These are phyloP conservation scores for Fusarium zealandicum DNA, from an alignment of 2,329 filamentous ascomycete genomes.

Conservation along the genomic window DNA sequence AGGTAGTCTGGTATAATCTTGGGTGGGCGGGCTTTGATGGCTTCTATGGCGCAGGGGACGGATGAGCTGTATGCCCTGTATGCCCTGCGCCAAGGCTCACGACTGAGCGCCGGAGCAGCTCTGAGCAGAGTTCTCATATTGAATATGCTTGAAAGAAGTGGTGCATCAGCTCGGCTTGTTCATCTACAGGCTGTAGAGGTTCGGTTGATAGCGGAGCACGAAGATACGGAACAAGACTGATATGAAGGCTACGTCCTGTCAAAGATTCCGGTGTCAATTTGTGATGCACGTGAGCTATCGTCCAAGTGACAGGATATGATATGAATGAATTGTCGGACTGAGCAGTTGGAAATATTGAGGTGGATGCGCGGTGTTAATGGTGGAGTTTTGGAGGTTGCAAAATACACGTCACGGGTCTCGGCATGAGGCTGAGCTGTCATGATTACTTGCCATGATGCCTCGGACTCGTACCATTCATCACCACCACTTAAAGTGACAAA, in stretches of 20 bases:
- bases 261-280: no score
- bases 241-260: no score
- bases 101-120: neutral
- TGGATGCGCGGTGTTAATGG: neutral
- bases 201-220: no score
- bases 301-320: neutral
- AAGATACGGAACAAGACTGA: no score
- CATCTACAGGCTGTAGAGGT: neutral
- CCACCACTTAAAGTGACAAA: neutral
- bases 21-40: constrained; percentile 39
- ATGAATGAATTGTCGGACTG: no score
- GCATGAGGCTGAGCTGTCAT: neutral
- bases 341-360: neutral
- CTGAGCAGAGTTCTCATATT: constrained; percentile 10
- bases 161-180: neutral
- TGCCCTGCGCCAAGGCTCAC: constrained; percentile 5
- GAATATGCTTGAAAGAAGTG: neutral
- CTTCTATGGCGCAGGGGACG: constrained; percentile 26
- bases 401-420: neutral
- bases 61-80: constrained; percentile 10
- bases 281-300: neutral
- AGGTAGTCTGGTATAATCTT: constrained; percentile 55
- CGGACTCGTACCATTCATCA: neutral
- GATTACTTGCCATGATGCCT: neutral
- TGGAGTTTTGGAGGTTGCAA: neutral